Base-by-base conservation (phyloP, 805 yeast species). In the Suhomyces emberorum region DNA sequence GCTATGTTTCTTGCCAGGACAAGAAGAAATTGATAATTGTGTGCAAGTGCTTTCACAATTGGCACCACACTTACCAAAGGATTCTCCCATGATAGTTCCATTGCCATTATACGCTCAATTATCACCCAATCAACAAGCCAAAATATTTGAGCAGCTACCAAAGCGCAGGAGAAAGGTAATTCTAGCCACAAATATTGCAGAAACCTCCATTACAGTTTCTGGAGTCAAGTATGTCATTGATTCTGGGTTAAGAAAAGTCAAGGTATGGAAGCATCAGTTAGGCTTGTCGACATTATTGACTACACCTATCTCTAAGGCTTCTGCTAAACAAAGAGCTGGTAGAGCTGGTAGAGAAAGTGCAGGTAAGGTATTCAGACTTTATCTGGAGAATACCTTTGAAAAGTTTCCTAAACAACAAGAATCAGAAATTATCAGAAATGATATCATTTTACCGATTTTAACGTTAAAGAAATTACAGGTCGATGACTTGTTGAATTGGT, bases 261-360 rank as follows among this genome's bases (percentile, higher is more conserved):
- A 91, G 47, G 95, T 91, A 1, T 91, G 97, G 95, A 78, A 93
- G 50, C 95, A 91, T 52, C 88, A 83, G 48, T 65, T 93, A 26
- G 97, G 97, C 0, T 72, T 93, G 22, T 91, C 96, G n/a, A 85
- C 97, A 0, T 74, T 93, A 52, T 65, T 93, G 34, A 89, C 96
- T 0, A 88, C 93, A 0, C 93, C 98, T 1, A 81, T 93, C 15
- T 88, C 98, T 0, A 87, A 84, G 52, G 95, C 98, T 0, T 84
- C 95, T 26, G 98, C 98, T 0, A 77, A 85, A 23, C 99, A 93
- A 65, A 71, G 99, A 61, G 80, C 89, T 30, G 99, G 99, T 58
- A 85, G 99, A 72, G 98, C 99, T n/a, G 99, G 99, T 43, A 87
- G 99, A 77, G 98, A 93, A 63, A 77, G 83, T 20, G 51, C 56